A percentile compares a stretch with the other conserved stretches of the same genome.
Evolutionary conservation across 306 rosid species (phyloP).

Genomic region (Vigna reflexopilosa): DNA sequence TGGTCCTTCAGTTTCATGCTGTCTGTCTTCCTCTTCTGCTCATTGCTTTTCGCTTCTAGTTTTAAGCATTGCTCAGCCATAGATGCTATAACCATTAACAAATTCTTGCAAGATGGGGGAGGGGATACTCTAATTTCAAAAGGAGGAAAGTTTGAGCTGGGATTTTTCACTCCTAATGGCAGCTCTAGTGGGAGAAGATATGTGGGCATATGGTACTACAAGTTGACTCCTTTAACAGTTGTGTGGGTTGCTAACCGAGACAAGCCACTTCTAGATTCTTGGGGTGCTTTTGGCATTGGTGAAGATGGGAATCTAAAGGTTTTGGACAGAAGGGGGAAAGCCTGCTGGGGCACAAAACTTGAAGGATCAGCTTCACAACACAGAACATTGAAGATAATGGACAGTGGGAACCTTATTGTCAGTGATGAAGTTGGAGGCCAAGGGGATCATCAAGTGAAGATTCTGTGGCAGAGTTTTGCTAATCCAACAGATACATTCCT

Average conservation of each 20-base stretch:
- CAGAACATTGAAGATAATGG: constrained; percentile 59
- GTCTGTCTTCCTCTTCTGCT: constrained; percentile 41
- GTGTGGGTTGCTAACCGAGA: constrained; percentile 87
- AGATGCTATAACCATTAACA: constrained; percentile 54
- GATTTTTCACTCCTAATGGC: constrained; percentile 76
- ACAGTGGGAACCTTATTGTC: constrained; percentile 69
- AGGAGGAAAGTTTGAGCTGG: constrained; percentile 65
- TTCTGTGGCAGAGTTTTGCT: constrained; percentile 75
- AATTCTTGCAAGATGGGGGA: constrained; percentile 48
- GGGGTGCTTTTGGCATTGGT: constrained; percentile 59
- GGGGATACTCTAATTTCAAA: constrained; percentile 63
- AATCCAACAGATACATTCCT: constrained; percentile 83
- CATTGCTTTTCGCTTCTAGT: constrained; percentile 47
- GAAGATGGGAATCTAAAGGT: constrained; percentile 75
- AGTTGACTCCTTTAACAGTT: constrained; percentile 59
- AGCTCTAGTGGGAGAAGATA: constrained; percentile 66
- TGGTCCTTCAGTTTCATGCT: constrained; percentile 50
- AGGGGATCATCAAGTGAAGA: constrained; percentile 39
- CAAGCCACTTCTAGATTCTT: constrained; percentile 56
- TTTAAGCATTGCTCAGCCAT: constrained; percentile 51
- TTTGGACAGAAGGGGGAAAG: constrained; percentile 50
- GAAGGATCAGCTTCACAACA: constrained; percentile 44
- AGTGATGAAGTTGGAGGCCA: constrained; percentile 43
- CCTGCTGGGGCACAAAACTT: constrained; percentile 64
- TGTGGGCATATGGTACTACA: constrained; percentile 78